Conservation (phyloP, 73 alveolate species). For the Uronychia binucleata region DNA sequence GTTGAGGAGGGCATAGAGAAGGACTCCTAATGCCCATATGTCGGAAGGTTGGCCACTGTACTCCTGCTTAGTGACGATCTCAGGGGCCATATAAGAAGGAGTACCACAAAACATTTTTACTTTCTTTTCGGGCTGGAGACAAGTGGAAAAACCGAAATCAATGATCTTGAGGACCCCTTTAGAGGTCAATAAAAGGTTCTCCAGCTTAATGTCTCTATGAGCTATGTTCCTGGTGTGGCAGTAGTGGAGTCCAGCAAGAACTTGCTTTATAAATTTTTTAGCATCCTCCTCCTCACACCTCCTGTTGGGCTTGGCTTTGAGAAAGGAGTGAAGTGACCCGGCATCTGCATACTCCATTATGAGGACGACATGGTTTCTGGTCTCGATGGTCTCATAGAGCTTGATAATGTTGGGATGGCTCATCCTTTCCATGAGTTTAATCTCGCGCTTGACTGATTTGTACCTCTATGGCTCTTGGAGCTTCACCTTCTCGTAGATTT, state of each 20-base stretch:
- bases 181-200: conserved; percentile 78
- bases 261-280: conserved; percentile 71
- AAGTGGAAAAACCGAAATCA: conserved; percentile 79
- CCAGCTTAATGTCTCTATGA: conserved; percentile 91
- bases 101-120: conserved; percentile 81
- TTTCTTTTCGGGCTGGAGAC: conserved; percentile 66
- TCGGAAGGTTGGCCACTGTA: conserved; percentile 81
- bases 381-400: conserved; percentile 89
- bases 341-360: conserved; percentile 93
- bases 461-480: conserved; percentile 73
- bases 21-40: conserved; percentile 84
- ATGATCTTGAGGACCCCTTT: conserved; percentile 56
- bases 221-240: conserved; percentile 83
- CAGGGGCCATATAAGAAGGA: conserved; percentile 90
- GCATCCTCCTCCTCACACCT: conserved; percentile 81
- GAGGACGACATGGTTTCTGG: conserved; percentile 76
- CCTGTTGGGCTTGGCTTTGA: conserved; percentile 69
- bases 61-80: conserved; percentile 67
- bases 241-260: conserved; percentile 79
- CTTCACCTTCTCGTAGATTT: conserved; percentile 81
- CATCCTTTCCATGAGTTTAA: conserved; percentile 76
- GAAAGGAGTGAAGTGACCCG: conserved; percentile 71
- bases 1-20: conserved; percentile 64
- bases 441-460: conserved; percentile 82
- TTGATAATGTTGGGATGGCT: conserved; percentile 90